phyloP scores from a whole-genome alignment of 2,329 filamentous ascomycete genomes.

The Penicillium rolfsii region DNA sequence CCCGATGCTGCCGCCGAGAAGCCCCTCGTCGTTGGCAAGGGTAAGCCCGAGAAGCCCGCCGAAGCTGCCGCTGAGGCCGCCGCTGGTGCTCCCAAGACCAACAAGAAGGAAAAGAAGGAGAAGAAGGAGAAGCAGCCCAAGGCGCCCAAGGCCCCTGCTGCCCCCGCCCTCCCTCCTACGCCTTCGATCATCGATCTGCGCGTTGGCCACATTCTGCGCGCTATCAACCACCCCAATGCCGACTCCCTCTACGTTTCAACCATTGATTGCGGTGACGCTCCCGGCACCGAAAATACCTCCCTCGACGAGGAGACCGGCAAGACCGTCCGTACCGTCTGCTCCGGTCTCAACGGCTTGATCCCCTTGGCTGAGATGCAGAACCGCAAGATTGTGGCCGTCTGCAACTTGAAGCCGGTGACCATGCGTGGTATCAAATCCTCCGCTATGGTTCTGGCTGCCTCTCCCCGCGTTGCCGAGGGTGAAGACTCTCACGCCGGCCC shows the following conservation, averaged over 20 bases:
- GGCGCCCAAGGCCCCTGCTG: constrained; percentile 67
- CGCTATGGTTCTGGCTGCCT: constrained; percentile 95
- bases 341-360: constrained; percentile 88
- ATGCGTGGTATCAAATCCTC: constrained; percentile 86
- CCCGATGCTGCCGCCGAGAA: constrained; percentile 32
- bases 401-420: constrained; percentile 98
- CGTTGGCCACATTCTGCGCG: constrained; percentile 96
- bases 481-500: constrained; percentile 85
- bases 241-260: constrained; percentile 95
- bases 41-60: constrained; percentile 47
- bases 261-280: constrained; percentile 87
- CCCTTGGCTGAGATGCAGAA: constrained; percentile 96
- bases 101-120: constrained; percentile 73
- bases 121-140: constrained; percentile 58
- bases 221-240: constrained; percentile 91
- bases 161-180: constrained; percentile 74
- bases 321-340: constrained; percentile 92
- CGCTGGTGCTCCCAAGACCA: constrained; percentile 48
- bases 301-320: constrained; percentile 80
- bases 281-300: constrained; percentile 83
- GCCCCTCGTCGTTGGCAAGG: constrained; percentile 44
- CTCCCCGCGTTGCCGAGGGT: constrained; percentile 78
- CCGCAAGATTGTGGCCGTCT: constrained; percentile 92
- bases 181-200: constrained; percentile 90
- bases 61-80: constrained; percentile 55